Base-by-base conservation (phyloP, 2,329 filamentous ascomycete species). In the Rhynchosporium graminicola region DNA sequence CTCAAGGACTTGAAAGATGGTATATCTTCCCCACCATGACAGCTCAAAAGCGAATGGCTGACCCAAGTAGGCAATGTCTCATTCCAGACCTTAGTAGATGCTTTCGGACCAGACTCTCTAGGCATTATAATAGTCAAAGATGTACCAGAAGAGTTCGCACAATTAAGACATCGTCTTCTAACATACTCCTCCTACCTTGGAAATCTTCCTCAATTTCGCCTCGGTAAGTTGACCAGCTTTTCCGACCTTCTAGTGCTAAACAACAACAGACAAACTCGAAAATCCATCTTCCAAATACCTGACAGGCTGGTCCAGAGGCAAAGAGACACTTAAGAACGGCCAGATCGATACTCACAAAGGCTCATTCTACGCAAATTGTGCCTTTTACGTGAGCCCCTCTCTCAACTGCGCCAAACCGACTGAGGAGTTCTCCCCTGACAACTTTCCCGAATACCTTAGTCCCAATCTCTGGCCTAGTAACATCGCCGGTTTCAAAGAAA, bases 71-170 rank as follows among this genome's bases (percentile, higher is more conserved):
- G 86, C 26, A 83, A 82, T 62, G 81, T 94, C 51, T 81, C 88
- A 0, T 88, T 91, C 58, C 82, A 85, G 61, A 83, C 84, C 0
- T 81, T 95, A 10, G 84, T 90, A 70, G 77, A 89, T 69, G 95
- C 95, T 0, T 98, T 99, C 74, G 95, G 95, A 0, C 92, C 93
- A 1, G 86, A 90, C 31, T 97, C 92, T 2, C 80, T 98, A 12
- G 95, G 95, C 0, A 97, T 99, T 58, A 88, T 99, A 60, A 80
- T 98, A n/a, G 93, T 99, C 54, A 92, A 90, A 74, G 91, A 92
- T 73, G 84, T 98, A 0, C 91, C 92, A 0, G 66, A 81, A 5
- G 80, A 85, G 58, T 99, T 96, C 71, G 76, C 83, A 13, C 77
- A 82, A n/a, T 79, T 97, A 48, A 85, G 95, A 64, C 84, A 84